Base-by-base conservation (phyloP, 176 grass and related monocot genomes). In the Eleusine coracana region DNA sequence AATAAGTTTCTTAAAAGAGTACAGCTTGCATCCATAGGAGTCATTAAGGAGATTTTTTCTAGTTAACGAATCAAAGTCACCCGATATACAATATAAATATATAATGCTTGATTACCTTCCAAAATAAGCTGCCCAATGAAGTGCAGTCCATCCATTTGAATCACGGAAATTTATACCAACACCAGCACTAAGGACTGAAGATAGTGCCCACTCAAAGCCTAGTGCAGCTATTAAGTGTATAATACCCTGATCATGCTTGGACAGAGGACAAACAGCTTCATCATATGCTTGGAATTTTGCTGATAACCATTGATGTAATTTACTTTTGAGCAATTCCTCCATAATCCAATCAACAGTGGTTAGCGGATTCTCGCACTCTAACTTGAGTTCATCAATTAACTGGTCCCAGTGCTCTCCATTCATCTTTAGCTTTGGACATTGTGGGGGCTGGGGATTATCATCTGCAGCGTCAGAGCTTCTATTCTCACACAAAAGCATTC, bases 121-220 rank as follows among this genome's bases (percentile, higher is more conserved):
- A 96, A 87, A 99, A 84, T 94, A 84, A 75, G 97, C 87, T 90
- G 97, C 93, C 93, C 97, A 99, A 86, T 99, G 97, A 84, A 99
- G 97, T 76, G 96, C 91, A 58, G 96, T 96, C 96, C 96, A 99
- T 78, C 96, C 96, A 78, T 99, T 99, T 18, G 77, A 61, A 88
- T 99, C 97, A 72, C 97, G 91, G n/a, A 96, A 96, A 87, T 99
- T 99, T 93, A 99, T 83, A 75, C 89, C 91, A 76, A 99, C 83
- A 37, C 89, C 93, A 51, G 69, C 71, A 80, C 77, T 76, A 63
- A 96, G 87, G 75, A 99, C 79, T 72, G 89, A 83, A 87, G 78
- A 82, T 44, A 99, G 71, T 27, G 87, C 97, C 97, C 97, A 99
- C 70, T 94, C 87, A 73, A 92, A 99, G 75, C 97, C 97, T 85